Evolutionary conservation across 1,284 basidiomycete genomes (phyloP).

Genomic region (Puccinia polysora): DNA sequence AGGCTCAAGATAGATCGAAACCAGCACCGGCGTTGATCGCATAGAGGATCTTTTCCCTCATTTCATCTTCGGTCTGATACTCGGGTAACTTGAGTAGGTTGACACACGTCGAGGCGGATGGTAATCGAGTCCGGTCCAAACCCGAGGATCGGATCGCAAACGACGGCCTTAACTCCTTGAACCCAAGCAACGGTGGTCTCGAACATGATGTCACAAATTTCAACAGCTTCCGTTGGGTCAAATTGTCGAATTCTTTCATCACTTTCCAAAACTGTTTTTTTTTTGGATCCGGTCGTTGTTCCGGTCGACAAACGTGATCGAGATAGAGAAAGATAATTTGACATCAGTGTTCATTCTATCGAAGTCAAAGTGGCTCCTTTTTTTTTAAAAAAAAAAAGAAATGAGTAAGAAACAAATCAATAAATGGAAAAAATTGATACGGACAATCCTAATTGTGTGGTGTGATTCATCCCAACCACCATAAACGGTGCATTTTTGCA

Average conservation of each 20-base stretch:
- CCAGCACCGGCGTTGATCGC: slow-evolving; percentile 79
- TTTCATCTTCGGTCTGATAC: slow-evolving; percentile 62
- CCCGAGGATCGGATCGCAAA: slow-evolving; percentile 79
- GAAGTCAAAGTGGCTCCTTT: not conserved
- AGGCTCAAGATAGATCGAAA: slow-evolving; percentile 75
- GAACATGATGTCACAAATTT: slow-evolving; percentile 87
- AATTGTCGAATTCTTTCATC: slow-evolving; percentile 60
- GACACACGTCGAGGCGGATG: slow-evolving; percentile 63
- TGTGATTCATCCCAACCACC: slow-evolving; percentile 67
- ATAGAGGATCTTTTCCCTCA: slow-evolving; percentile 74
- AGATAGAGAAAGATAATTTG: too few relatives aligned
- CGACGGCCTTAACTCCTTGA: slow-evolving; percentile 76
- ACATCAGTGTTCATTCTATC: too few relatives aligned
- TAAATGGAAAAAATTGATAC: slow-evolving; percentile 67
- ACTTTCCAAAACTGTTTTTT: slow-evolving; percentile 51
- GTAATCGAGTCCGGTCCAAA: slow-evolving; percentile 61
- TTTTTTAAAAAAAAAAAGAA: slow-evolving; percentile 14
- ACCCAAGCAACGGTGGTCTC: slow-evolving; percentile 78
- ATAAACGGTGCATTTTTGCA: slow-evolving; percentile 69
- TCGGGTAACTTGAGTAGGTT: slow-evolving; percentile 67
- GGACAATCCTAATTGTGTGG: slow-evolving; percentile 60
- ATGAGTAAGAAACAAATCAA: too few relatives aligned
- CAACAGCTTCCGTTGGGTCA: slow-evolving; percentile 68
- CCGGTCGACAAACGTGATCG: too few relatives aligned
- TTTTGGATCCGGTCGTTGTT: too few relatives aligned